Evolutionary conservation across 2,329 filamentous ascomycete genomes (phyloP).

Genomic region (Aspergillus quadrilineatus): DNA sequence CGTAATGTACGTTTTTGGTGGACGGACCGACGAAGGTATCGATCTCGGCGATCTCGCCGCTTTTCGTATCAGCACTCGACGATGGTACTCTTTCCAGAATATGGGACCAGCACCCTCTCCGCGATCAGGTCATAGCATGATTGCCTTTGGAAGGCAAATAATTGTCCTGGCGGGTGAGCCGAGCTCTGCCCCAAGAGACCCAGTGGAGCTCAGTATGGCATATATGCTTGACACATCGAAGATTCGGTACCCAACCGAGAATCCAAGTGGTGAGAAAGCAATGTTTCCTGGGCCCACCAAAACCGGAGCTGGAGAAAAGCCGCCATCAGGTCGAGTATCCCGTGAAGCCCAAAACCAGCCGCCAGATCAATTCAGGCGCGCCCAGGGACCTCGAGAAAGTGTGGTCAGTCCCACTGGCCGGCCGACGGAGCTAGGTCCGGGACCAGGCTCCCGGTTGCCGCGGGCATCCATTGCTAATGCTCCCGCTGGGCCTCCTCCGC

Average conservation of each 20-base stretch:
- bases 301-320: conserved; percentile 45
- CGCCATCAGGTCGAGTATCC: conserved; percentile 42
- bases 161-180: conserved; percentile 93
- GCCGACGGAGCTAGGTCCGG: conserved; percentile 31
- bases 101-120: conserved; percentile 96
- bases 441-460: conserved; percentile 58
- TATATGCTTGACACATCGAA: conserved; percentile 94
- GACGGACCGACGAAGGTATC: conserved; percentile 86
- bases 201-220: conserved; percentile 80
- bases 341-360: conserved; percentile 43
- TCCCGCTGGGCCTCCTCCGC: conserved; percentile 63
- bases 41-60: conserved; percentile 93
- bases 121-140: conserved; percentile 96
- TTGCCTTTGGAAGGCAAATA: conserved; percentile 85
- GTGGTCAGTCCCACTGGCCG: conserved; percentile 31
- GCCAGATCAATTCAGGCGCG: conserved; percentile 38
- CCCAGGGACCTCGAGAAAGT: conserved; percentile 47
- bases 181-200: conserved; percentile 77
- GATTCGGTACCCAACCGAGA: conserved; percentile 90
- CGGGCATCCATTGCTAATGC: conserved; percentile 59
- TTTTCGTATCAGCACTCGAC: conserved; percentile 73
- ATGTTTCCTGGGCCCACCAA: conserved; percentile 40
- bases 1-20: conserved; percentile 99
- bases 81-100: conserved; percentile 99
- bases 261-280: conserved; percentile 42